phyloP scores from a whole-genome alignment of 257 asterid species.

The Nicotiana tabacum region DNA sequence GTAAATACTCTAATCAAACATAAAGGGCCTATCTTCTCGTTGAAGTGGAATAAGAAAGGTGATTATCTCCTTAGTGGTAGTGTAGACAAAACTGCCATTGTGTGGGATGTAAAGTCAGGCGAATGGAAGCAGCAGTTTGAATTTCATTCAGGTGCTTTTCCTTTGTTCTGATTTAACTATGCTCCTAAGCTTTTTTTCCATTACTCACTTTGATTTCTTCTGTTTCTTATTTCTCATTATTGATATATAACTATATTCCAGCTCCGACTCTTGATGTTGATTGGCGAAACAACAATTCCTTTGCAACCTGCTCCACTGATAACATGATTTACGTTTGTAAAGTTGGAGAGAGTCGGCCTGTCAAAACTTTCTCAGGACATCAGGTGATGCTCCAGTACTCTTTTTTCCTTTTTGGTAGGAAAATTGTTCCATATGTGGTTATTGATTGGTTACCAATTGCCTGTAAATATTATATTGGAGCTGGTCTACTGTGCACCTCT shows the following conservation, averaged over 20 bases:
- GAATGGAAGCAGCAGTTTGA: slow-evolving; percentile 95
- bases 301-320: slow-evolving; percentile 99
- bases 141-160: slow-evolving; percentile 68
- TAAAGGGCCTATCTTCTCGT: slow-evolving; percentile 92
- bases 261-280: slow-evolving; percentile 98
- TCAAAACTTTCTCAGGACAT: slow-evolving; percentile 78
- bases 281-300: slow-evolving; percentile 83
- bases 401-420: neutral
- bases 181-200: neutral
- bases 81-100: slow-evolving; percentile 94
- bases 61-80: slow-evolving; percentile 95
- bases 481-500: neutral
- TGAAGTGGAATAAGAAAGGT: slow-evolving; percentile 99
- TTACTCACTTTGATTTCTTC: slow-evolving; percentile 2
- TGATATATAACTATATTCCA: slow-evolving; percentile 16
- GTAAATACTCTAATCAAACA: slow-evolving; percentile 76
- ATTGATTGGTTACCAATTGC: neutral
- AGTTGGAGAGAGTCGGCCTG: slow-evolving; percentile 84
- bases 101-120: slow-evolving; percentile 94
- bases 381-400: slow-evolving; percentile 44
- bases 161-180: slow-evolving; percentile 13
- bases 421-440: neutral
- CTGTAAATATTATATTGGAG: neutral
- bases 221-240: slow-evolving; percentile 1
- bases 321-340: slow-evolving; percentile 91